These are phyloP conservation scores for Glycine latifolia DNA, from an alignment of 306 rosid species.

Conservation along the genomic window DNA sequence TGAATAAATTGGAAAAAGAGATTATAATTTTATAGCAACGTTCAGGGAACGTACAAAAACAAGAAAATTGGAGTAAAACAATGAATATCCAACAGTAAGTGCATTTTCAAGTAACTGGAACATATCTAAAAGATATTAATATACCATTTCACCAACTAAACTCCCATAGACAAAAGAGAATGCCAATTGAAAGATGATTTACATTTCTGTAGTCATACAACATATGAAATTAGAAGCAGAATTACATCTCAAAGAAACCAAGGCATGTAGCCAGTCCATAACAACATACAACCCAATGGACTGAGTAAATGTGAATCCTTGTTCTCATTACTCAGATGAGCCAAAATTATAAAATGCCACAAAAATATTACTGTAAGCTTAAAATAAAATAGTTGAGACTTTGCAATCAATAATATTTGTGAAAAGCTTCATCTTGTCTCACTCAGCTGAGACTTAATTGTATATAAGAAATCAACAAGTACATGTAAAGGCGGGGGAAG, in stretches of 20 bases:
- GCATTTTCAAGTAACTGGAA: not conserved
- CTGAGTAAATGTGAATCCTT: conserved; percentile 35
- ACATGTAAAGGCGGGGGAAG: too few relatives aligned
- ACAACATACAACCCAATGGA: conserved; percentile 19
- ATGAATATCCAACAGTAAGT: conserved; percentile 10
- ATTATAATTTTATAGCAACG: conserved; percentile 14
- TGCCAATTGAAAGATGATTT: conserved; percentile 7
- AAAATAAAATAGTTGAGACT: not conserved
- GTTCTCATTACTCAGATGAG: conserved; percentile 6
- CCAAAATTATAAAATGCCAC: conserved; percentile 16
- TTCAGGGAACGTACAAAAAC: conserved; percentile 5
- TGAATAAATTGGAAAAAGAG: conserved; percentile 19
- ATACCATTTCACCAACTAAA: conserved; percentile 30
- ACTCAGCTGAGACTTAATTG: too few relatives aligned
- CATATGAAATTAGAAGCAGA: conserved; percentile 38
- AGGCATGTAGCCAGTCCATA: conserved; percentile 22
- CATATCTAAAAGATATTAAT: conserved; percentile 22
- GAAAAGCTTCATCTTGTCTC: too few relatives aligned
- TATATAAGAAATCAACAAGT: too few relatives aligned
- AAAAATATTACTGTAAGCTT: not conserved
- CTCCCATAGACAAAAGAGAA: conserved; percentile 6
- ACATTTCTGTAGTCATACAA: conserved; percentile 15
- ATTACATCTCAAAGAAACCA: conserved; percentile 26
- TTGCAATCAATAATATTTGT: too few relatives aligned
- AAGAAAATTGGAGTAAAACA: conserved; percentile 23